phyloP scores from a whole-genome alignment of 257 asterid species.

The Solanum virginianum region DNA sequence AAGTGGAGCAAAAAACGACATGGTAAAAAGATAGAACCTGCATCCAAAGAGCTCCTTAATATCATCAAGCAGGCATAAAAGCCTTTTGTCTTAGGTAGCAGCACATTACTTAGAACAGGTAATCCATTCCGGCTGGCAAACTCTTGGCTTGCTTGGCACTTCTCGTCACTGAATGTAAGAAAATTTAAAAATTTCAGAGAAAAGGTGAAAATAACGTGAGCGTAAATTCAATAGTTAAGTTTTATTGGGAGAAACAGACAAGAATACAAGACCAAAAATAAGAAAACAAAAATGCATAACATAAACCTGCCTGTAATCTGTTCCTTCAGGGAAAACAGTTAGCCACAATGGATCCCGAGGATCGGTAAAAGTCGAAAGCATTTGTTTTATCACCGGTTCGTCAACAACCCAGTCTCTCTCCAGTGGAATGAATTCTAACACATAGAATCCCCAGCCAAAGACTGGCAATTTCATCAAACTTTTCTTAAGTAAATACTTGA shows the following conservation, averaged over 20 bases:
- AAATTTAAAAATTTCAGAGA: background rate
- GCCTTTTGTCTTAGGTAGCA: slow-evolving; percentile 81
- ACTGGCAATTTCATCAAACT: slow-evolving; percentile 82
- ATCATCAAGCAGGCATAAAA: slow-evolving; percentile 56
- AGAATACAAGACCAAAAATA: background rate
- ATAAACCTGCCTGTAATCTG: slow-evolving; percentile 65
- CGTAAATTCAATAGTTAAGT: background rate
- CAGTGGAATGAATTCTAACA: slow-evolving; percentile 73
- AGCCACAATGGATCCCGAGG: slow-evolving; percentile 77
- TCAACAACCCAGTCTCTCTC: slow-evolving; percentile 82
- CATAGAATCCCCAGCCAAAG: slow-evolving; percentile 81
- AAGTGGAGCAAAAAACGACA: background rate
- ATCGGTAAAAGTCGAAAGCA: slow-evolving; percentile 42
- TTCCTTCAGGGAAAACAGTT: slow-evolving; percentile 88
- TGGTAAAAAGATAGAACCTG: slow-evolving; percentile 36
- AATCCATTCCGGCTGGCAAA: slow-evolving; percentile 66
- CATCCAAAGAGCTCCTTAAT: slow-evolving; percentile 62
- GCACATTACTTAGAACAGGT: slow-evolving; percentile 64
- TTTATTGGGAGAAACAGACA: background rate
- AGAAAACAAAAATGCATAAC: background rate
- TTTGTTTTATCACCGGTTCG: slow-evolving; percentile 29
- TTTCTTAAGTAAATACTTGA: slow-evolving; percentile 68
- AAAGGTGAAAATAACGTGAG: background rate
- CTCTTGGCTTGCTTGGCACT: slow-evolving; percentile 57
- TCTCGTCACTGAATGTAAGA: slow-evolving; percentile 49